Base-by-base conservation (phyloP, 495 filamentous ascomycete species). In the Neurospora sp. region DNA sequence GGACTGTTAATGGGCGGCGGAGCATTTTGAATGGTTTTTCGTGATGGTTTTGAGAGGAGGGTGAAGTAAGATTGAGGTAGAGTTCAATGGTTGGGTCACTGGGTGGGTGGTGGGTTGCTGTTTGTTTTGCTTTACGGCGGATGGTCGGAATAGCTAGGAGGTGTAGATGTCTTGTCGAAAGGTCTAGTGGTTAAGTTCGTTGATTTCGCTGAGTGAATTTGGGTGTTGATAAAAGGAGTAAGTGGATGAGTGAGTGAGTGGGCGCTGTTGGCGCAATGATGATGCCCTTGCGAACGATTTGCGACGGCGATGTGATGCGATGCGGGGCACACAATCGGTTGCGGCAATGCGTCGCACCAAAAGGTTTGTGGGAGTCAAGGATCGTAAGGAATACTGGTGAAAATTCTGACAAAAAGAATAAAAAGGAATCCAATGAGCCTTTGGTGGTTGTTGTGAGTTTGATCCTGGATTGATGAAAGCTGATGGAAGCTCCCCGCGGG, bases 1-100 rank as follows among this genome's bases (percentile, higher is more conserved):
- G 92, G 38, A 89, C 86, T 6, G 93, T 96, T 3, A 92, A 91
- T 69, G 91, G 90, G 42, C 93, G 90, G 77, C 93, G 93, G 73
- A 96, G 90, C 93, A 96, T 96, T 20, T 69, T 76, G 20, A n/a
- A 2, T 20, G 38, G 40, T n/a, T 72, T 76, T 77, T n/a, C 40
- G 42, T 37, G 16, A 62, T 69, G n/a, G 44, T 4, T 69, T 42
- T 73, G 39, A n/a, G n/a, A n/a, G 70, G 27, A 5, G 10, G 23
- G 23, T 16, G 23, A 62, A 16, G 54, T 62, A 31, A 31, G 23
- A 31, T 16, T 31, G 23, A 31, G 27, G 54, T 62, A 10, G 20
- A 27, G 46, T 20, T 20, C 4, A 20, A 20, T 23, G 44, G 44
- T 23, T n/a, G 44, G 39, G 39, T 39, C 39, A 39, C 39, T 39